A percentile compares a stretch with the other conserved stretches of the same genome.
Conservation (phyloP, 179 eudicot genomes). For the Gypsophila paniculata region DNA sequence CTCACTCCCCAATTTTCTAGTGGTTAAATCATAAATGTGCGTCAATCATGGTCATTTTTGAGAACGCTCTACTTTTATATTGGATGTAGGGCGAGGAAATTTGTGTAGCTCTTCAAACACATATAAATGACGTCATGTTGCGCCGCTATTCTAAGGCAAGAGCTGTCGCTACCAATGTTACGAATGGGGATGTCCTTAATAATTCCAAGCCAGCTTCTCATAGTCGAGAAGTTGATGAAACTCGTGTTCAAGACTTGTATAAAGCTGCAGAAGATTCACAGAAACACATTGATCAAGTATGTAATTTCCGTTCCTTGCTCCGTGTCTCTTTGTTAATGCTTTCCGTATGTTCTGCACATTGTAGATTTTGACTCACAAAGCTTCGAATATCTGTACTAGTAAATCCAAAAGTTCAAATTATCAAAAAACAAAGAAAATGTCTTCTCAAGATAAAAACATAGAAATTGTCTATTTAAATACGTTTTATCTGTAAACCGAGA, state of each 20-base stretch:
- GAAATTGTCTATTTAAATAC: background rate
- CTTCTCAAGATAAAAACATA: too few species aligned
- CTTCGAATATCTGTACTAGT: too few species aligned
- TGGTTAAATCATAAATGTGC: background rate
- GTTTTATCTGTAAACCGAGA: background rate
- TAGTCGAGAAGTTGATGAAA: slow-evolving; percentile 54
- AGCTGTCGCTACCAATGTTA: slow-evolving; percentile 47
- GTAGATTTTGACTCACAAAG: too few species aligned
- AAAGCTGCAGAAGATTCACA: slow-evolving; percentile 86
- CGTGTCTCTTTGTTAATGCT: background rate
- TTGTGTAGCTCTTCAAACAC: slow-evolving; percentile 96
- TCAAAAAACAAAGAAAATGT: too few species aligned
- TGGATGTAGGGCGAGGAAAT: slow-evolving; percentile 93
- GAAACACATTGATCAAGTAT: slow-evolving; percentile 59
- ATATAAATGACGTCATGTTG: slow-evolving; percentile 96
- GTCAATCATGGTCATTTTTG: background rate
- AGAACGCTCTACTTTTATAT: background rate
- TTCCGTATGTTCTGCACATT: too few species aligned
- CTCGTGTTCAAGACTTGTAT: slow-evolving; percentile 65
- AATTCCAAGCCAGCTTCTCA: slow-evolving; percentile 47
- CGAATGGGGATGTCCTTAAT: slow-evolving; percentile 46
- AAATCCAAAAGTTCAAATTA: too few species aligned
- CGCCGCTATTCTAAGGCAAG: slow-evolving; percentile 97
- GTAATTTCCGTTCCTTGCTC: slow-evolving; percentile 14
- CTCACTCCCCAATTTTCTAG: background rate